Base-by-base conservation (phyloP, 192 early-diverging fungal genomes). In the Podila clonocystis region DNA sequence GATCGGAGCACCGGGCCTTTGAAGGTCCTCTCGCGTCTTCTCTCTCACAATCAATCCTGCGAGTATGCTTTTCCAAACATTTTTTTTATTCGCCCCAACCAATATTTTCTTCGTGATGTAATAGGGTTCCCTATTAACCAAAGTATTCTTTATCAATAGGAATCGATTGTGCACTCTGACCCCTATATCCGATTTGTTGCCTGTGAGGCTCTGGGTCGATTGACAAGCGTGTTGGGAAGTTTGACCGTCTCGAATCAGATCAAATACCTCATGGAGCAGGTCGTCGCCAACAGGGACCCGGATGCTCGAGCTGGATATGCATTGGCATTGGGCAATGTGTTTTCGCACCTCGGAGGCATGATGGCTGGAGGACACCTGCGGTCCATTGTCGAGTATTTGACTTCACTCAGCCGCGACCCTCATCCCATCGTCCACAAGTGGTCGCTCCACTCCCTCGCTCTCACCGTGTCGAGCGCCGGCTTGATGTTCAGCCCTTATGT, bases 381-480 rank as follows among this genome's bases (percentile, higher is more conserved):
- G 36, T 97, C 95, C 4, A 91, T 96, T 9, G 93, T 98, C 7
- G 96, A 94, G 3, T 90, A 98, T 63, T 82, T 99, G 66, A 91
- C 97, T 20, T 96, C 97, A 3, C 88, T 99, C 31, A 93, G 94
- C 2, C 90, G 91, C 52, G 98, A 99, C 82, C 89, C 94, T 7
- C 95, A 99, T 82, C 96, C 97, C 0, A 82, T 97, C 0, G 97
- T 99, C 13, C 96, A 98, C 73, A 91, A 91, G 4, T 99, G 97
- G 96, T 96, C 97, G 0, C 72, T 98, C 17, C 88, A 92, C 33
- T 91, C 96, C 0, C 80, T 99, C 63, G 91, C 93, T 9, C 84
- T 96, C 70, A 95, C 93, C 0, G 93, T 98, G 7, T 89, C 95
- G 55, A 93, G 95, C 26, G 93, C 97, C 1, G 96, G 97, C 0